phyloP scores from a whole-genome alignment of 108 stramenopile genomes.

The Cyclotella cryptica region DNA sequence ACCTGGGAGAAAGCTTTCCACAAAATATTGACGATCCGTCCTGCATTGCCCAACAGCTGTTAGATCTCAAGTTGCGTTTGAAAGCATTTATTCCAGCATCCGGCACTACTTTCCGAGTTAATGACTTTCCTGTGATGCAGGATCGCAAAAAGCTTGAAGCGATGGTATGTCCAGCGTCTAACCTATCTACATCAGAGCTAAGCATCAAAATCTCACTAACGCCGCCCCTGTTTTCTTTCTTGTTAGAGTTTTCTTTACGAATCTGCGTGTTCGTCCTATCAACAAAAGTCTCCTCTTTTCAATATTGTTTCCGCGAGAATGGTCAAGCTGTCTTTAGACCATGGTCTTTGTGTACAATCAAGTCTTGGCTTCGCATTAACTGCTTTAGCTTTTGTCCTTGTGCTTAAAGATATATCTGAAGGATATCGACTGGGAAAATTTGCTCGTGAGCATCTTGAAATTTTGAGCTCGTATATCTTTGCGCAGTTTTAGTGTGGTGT shows the following conservation, averaged over 20 bases:
- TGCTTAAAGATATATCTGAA: constrained; percentile 1
- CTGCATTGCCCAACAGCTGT: constrained; percentile 4
- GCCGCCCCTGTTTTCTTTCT: too few species aligned
- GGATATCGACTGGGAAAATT: constrained; percentile 1
- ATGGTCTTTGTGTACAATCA: background rate
- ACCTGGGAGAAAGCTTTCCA: constrained; percentile 7
- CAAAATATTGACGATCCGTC: background rate
- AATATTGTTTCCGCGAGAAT: background rate
- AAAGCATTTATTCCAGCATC: background rate
- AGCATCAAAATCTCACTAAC: background rate
- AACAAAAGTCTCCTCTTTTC: constrained; percentile 1
- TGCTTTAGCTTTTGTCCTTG: background rate
- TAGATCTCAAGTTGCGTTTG: background rate
- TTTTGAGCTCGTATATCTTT: too few species aligned
- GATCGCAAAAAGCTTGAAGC: constrained; percentile 1
- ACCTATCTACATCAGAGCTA: background rate
- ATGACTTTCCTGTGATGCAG: constrained; percentile 4
- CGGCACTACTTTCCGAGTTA: background rate
- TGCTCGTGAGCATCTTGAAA: background rate
- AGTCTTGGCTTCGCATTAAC: background rate
- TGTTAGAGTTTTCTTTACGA: background rate
- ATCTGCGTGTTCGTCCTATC: background rate
- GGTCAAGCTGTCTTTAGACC: background rate
- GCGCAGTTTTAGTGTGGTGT: background rate
- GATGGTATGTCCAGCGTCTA: constrained; percentile 7